A percentile compares a stretch with the other conserved stretches of the same genome.
These are phyloP conservation scores for Telopea speciosissima DNA, from an alignment of 177 flowering plant genomes.

Conservation along the genomic window DNA sequence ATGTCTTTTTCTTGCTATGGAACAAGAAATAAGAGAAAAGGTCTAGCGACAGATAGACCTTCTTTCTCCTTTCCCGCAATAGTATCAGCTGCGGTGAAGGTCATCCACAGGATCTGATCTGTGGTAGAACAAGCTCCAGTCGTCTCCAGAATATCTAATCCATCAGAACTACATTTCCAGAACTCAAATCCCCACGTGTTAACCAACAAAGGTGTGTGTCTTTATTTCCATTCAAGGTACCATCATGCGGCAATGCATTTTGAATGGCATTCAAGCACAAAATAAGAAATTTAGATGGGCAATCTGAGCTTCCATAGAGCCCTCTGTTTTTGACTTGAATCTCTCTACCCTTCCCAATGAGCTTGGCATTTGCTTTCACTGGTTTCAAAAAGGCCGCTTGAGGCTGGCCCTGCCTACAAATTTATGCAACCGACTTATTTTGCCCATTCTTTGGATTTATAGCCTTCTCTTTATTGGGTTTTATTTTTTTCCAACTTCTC, in stretches of 20 bases:
- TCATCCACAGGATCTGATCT: constrained; percentile 86
- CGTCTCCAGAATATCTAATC: constrained; percentile 58
- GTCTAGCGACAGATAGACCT: constrained; percentile 37
- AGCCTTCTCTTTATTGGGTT: constrained; percentile 9
- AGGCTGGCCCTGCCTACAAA: constrained; percentile 2
- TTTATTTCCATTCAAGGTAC: constrained; percentile 17
- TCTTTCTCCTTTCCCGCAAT: constrained; percentile 60
- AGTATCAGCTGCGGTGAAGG: constrained; percentile 64
- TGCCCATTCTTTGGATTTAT: constrained; percentile 9
- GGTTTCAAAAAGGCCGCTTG: constrained; percentile 1
- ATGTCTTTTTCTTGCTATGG: constrained; percentile 63
- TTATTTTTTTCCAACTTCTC: constrained; percentile 11
- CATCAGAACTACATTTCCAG: constrained; percentile 52
- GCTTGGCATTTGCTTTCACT: constrained; percentile 11
- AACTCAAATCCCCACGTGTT: constrained; percentile 78
- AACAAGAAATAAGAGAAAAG: constrained; percentile 73
- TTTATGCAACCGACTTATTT: too few relatives aligned
- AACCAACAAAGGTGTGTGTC: constrained; percentile 43
- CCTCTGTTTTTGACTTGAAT: constrained; percentile 10
- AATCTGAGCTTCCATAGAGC: constrained; percentile 18
- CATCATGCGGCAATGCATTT: constrained; percentile 33
- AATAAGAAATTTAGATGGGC: constrained; percentile 66
- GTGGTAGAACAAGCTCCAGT: constrained; percentile 39
- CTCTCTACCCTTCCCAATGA: constrained; percentile 7
- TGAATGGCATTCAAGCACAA: constrained; percentile 76